Evolutionary conservation across 768 basidiomycete species (phyloP).

Genomic region (Suillus subluteus): DNA sequence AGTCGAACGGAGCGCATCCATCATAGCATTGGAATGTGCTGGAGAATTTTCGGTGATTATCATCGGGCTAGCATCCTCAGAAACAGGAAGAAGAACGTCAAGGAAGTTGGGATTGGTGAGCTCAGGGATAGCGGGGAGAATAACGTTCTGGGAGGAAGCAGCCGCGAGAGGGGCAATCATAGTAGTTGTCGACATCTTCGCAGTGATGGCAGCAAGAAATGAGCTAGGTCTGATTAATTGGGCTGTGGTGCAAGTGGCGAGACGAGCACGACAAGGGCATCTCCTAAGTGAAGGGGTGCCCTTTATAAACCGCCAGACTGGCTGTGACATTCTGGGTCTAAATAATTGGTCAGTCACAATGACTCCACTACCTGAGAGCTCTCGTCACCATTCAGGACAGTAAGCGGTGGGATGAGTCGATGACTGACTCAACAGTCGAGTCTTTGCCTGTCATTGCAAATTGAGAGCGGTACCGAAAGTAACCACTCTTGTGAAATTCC

Average conservation of each 20-base stretch:
- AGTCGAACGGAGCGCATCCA: slow-evolving; percentile 51
- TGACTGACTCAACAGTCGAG: not conserved
- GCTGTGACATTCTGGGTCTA: not conserved
- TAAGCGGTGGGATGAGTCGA: not conserved
- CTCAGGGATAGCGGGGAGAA: slow-evolving; percentile 60
- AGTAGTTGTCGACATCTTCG: slow-evolving; percentile 9
- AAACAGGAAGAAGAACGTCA: slow-evolving; percentile 53
- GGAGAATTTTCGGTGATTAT: slow-evolving; percentile 1
- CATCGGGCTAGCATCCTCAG: slow-evolving; percentile 3
- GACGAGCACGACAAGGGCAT: not conserved
- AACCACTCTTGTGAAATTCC: not conserved
- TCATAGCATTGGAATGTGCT: slow-evolving; percentile 49
- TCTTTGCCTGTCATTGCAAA: not conserved
- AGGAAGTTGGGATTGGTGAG: slow-evolving; percentile 60
- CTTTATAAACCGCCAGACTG: not conserved
- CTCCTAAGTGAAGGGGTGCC: not conserved
- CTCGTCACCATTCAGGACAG: not conserved
- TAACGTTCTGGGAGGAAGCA: slow-evolving; percentile 46
- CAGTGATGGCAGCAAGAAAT: not conserved
- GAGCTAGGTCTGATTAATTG: not conserved
- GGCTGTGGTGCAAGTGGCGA: not conserved
- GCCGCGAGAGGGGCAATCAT: slow-evolving; percentile 16
- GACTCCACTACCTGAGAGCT: not conserved
- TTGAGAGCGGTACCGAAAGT: not conserved
- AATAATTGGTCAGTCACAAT: not conserved